Base-by-base conservation (phyloP, 148 eudicot genomes). In the Agrostemma githago region DNA sequence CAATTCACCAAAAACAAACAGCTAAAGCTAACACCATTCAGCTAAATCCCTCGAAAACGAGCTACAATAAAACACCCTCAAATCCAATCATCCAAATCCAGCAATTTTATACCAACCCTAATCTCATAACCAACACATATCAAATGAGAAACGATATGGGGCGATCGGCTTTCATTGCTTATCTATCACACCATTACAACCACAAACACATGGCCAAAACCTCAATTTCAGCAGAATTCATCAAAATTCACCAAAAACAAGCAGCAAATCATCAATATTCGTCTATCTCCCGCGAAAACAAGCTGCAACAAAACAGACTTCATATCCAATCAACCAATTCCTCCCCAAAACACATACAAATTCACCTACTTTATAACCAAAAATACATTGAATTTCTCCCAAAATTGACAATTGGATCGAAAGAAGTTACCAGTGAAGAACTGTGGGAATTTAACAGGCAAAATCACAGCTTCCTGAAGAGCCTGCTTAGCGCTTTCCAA, bases 371-470 rank as follows among this genome's bases (percentile, higher is more conserved):
- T 6, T 14, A 66, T 2, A 67, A 43, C 8, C 71, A 43, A 43
- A 4, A 43, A 43, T 5, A 43, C 46, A 7, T 43, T 43, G 2
- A 5, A 2, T 43, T 43, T 43, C n/a, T 43, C 46, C 8, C 46
- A 43, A 43, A 43, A 74, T 46, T 19, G 39, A 4, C 61, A 37
- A 65, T 56, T n/a, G 3, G 3, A 53, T 3, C 8, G 51, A 43
- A 16, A 11, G 0, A 40, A 15, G 17, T 4, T 42, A 17, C 99
- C 97, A 56, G 97, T 91, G 68, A 92, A 95, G 72, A 95, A 92
- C 79, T 95, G 99, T 3, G 99, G 99, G 59, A 95, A 95, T 72
- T 95, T 95, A 54, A 95, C 99, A 6, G 99, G 99, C 83, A 95
- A 79, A 9, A 95, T 95, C 66, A 95, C 99, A 11, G 97, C 99